phyloP scores from a whole-genome alignment of 106 monocot genomes.

The Acorus gramineus region DNA sequence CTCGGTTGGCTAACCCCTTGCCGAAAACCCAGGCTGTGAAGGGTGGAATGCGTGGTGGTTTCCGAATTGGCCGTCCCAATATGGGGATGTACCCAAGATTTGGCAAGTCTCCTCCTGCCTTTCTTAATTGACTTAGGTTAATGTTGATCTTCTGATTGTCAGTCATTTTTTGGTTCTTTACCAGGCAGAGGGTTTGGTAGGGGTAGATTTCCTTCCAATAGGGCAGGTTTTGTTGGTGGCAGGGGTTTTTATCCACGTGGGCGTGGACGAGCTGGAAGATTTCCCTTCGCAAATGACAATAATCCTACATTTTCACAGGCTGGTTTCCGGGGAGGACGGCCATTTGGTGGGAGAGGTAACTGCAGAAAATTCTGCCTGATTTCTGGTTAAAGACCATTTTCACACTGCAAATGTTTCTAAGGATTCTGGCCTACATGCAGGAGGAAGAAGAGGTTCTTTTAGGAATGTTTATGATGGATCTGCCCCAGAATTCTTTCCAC shows the following conservation, averaged over 20 bases:
- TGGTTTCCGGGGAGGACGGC: conserved; percentile 38
- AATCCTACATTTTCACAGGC: conserved; percentile 16
- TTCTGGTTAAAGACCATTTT: background rate
- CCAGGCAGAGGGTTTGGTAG: conserved; percentile 64
- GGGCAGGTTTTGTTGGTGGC: conserved; percentile 47
- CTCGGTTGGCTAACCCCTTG: conserved; percentile 65
- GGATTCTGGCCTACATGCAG: conserved; percentile 7
- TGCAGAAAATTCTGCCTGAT: background rate
- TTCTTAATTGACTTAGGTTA: background rate
- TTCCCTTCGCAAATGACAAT: conserved; percentile 21
- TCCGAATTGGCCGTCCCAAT: conserved; percentile 42
- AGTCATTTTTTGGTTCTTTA: conserved; percentile 4
- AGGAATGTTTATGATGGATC: conserved; percentile 7
- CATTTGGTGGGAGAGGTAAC: conserved; percentile 48
- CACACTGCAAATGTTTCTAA: too few relatives aligned
- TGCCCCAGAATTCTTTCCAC: conserved; percentile 7
- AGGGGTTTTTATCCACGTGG: conserved; percentile 39
- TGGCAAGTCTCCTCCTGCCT: conserved; percentile 20
- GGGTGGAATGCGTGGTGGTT: conserved; percentile 76
- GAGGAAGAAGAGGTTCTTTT: conserved; percentile 35
- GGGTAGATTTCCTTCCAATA: conserved; percentile 37
- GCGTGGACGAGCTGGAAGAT: conserved; percentile 50
- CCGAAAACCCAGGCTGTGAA: conserved; percentile 76
- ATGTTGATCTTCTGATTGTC: background rate
- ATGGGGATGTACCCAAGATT: conserved; percentile 37